Evolutionary conservation across 1,139 yeast genomes (phyloP).

Genomic region (Candida neerlandica): DNA sequence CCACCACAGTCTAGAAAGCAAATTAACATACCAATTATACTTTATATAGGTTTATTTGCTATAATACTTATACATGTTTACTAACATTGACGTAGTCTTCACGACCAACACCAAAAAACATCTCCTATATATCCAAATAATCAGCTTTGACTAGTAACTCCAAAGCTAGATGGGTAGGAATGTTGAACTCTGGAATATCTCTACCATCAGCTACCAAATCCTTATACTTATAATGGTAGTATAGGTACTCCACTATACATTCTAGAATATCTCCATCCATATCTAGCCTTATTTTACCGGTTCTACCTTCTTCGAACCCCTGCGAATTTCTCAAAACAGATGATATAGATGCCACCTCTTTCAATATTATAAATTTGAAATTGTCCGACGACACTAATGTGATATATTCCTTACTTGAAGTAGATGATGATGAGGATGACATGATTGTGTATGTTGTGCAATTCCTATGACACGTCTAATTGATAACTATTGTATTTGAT

Average conservation of each 20-base stretch:
- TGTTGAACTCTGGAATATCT: constrained; percentile 79
- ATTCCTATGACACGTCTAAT: neutral
- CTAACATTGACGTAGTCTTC: neutral
- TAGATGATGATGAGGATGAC: no score
- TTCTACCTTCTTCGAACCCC: constrained; percentile 55
- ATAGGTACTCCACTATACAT: constrained; percentile 83
- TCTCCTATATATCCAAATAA: constrained; percentile 61
- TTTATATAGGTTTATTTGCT: no score
- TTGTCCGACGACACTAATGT: constrained; percentile 79
- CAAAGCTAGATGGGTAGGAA: constrained; percentile 92
- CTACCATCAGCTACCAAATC: constrained; percentile 53
- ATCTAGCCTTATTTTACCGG: constrained; percentile 55
- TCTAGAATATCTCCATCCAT: constrained; percentile 75
- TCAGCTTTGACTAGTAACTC: constrained; percentile 93
- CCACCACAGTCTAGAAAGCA: neutral
- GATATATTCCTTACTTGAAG: constrained; percentile 46
- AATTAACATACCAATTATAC: no score
- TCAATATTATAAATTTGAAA: constrained; percentile 61
- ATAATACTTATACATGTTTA: neutral
- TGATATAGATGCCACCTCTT: constrained; percentile 82
- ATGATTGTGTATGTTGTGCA: neutral
- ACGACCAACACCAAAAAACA: neutral
- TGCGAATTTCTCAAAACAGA: constrained; percentile 77
- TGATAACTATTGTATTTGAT: neutral
- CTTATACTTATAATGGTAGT: constrained; percentile 71